Evolutionary conservation across 805 yeast species (phyloP), one percentile per base, ranked within the genome.

Genomic region (Candida parachauliodes): DNA sequence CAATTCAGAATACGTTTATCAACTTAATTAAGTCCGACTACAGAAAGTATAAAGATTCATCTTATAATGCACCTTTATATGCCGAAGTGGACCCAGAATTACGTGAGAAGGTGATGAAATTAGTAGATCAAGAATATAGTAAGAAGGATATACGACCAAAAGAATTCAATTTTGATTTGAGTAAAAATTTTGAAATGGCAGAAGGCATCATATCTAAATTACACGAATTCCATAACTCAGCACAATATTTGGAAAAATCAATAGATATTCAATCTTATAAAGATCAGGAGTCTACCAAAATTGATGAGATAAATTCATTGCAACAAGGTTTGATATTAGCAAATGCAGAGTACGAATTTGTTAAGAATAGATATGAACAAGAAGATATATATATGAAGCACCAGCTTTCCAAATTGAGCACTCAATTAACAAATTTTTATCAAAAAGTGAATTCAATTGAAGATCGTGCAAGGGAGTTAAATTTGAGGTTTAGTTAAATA

Each of bases 1-100:
- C 42, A 7, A 53, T 72, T 0, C 51, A 50, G 11, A 34, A 40
- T 2, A 77, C 72, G 42, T 43, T 68, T 32, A 34, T 50, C 6
- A 48, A 40, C 1, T 50, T 74, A n/a, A 54, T 73, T 4, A 54
- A 54, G 35, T 68, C 76, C 0, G 81, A 74, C 47, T 64, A 54
- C 35, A 41, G 59, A 4, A 66, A 58, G 44, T 41, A 50, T 16
- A 54, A 51, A 10, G 62, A 56, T 38, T 31, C 51, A 2, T 19
- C 40, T 3, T 47, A 32, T 37, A 39, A 36, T 2, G 56, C 51
- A 3, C 34, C 35, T 20, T 36, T 51, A 5, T 26, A 57, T 5
- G 55, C 55, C n/a, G 68, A 59, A 39, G 32, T 68, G 14, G 67
- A 62, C 29, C 64, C 57, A 22, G 62, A 53, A 6, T 10, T 37